Evolutionary conservation across 2,329 filamentous ascomycete species (phyloP), one percentile per base, ranked within the genome.

Genomic region (Aspergillus pseudoglaucus): DNA sequence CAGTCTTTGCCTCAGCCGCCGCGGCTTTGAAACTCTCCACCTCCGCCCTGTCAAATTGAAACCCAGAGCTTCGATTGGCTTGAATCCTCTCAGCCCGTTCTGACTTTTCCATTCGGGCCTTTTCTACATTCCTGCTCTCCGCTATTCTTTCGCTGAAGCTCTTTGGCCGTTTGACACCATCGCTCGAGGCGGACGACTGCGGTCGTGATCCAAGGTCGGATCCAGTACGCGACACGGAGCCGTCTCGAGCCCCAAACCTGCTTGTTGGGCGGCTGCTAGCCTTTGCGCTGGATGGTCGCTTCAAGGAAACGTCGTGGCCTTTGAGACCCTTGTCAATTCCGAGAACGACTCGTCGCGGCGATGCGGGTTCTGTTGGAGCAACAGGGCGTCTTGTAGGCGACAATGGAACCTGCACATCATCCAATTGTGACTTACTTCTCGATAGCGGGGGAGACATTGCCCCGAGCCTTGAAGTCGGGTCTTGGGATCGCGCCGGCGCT

Each of bases 251-350:
- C 14, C 59, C 62, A 42, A 62, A 53, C 32, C 61, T 59, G 45
- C 63, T 66, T 20, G 54, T 54, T 53, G 66, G 57, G 43, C 68
- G 62, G 55, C 60, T 47, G 51, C 54, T 49, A 6, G 53, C 43
- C 42, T 51, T 60, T 25, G 61, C 59, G 42, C 54, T 62, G 18
- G 65, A 67, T 3, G 88, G 82, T 55, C 88, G 78, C 66, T 88
- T 93, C 23, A 97, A 72, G 3, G 90, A 96, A 27, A 97, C 77
- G 59, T 96, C 89, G 49, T 81, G 81, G 2, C 85, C 90, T 58
- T 78, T 85, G 32, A 90, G 72, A 1, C 89, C 90, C 64, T 95
- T 94, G 68, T 95, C 90, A 52, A 97, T 94, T 4, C 93, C 91
- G 14, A 97, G 68, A 15, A 89, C 69, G 12, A 93, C 80, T 51